Evolutionary conservation across 805 yeast species (phyloP), one percentile per base, ranked within the genome.

Genomic region (Pichia gijzeniarum): DNA sequence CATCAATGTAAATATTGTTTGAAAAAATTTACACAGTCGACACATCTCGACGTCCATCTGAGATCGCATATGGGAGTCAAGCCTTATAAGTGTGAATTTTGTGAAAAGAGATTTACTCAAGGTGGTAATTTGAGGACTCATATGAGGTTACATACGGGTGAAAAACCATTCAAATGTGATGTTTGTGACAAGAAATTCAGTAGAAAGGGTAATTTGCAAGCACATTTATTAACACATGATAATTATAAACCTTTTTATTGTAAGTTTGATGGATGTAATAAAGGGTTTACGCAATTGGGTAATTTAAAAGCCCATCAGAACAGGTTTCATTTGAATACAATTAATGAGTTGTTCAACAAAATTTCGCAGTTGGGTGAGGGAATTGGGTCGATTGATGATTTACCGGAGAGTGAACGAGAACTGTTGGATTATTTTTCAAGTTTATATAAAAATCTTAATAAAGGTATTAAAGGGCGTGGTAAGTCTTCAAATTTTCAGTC

Each of bases 271-370:
- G 72, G 74, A 48, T 90, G 97, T 66, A 80, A 77, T 53, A 89
- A 88, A 66, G 74, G 83, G 4, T 90, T 90, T 58, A 85, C 96
- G 1, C 98, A 90, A 67, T 71, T 90, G 55, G 97, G 97, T 3
- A 90, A 90, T 59, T 73, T 90, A 70, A 90, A 91, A 64, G 85
- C 95, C 1, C 98, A 91, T 63, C 98, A 90, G 60, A 91, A 90
- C 64, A 73, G 90, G 55, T 88, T 89, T 59, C 98, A 89, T 63
- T 64, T 80, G 52, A 77, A 76, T 14, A 81, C 95, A 0, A 70
- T 91, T 51, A 79, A 79, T 53, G 69, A 69, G 28, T 68, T 89
- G 59, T 85, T 95, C 1, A 76, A 71, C 48, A 77, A 72, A 53
- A 64, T 85, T 50, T 89, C 91, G 1, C 80, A 77, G 52, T 64